Conservation (phyloP, 2,329 filamentous ascomycete species). For the Akanthomyces muscarius region DNA sequence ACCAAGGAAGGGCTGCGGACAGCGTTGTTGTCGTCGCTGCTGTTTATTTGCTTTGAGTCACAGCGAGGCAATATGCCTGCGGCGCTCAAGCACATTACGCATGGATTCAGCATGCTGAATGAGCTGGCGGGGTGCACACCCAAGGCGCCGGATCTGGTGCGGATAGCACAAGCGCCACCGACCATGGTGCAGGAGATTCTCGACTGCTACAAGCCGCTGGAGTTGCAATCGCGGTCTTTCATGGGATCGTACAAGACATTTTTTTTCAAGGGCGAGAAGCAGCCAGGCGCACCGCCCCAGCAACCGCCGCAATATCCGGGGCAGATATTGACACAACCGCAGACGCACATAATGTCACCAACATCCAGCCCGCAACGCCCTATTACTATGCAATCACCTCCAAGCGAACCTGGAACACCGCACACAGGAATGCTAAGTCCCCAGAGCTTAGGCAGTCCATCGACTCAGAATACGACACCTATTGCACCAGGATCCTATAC, state of each 20-base stretch:
- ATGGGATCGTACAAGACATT: conserved; percentile 36
- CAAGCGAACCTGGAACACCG: conserved; percentile 3
- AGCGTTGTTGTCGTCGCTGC: conserved; percentile 35
- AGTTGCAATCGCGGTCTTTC: conserved; percentile 37
- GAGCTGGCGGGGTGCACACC: conserved; percentile 35
- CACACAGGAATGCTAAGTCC: conserved; percentile 30
- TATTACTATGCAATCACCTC: neutral
- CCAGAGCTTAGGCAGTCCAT: conserved; percentile 31
- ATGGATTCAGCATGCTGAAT: conserved; percentile 39
- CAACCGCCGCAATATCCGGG: conserved; percentile 3
- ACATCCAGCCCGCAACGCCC: neutral
- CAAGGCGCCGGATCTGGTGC: conserved; percentile 33
- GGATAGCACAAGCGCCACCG: conserved; percentile 36
- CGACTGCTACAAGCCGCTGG: conserved; percentile 37
- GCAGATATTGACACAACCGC: neutral
- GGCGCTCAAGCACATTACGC: conserved; percentile 38
- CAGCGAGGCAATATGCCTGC: conserved; percentile 38
- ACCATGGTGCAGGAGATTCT: conserved; percentile 36
- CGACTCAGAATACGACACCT: neutral
- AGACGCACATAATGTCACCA: neutral
- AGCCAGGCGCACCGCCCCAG: conserved; percentile 9
- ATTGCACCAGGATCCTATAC: neutral
- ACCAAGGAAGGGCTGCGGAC: conserved; percentile 35
- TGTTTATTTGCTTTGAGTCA: conserved; percentile 41
- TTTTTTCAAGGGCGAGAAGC: conserved; percentile 27